Evolutionary conservation across 305 asterid genomes (phyloP), one percentile per base, ranked within the genome.

Genomic region (Stenogyne calaminthoides): DNA sequence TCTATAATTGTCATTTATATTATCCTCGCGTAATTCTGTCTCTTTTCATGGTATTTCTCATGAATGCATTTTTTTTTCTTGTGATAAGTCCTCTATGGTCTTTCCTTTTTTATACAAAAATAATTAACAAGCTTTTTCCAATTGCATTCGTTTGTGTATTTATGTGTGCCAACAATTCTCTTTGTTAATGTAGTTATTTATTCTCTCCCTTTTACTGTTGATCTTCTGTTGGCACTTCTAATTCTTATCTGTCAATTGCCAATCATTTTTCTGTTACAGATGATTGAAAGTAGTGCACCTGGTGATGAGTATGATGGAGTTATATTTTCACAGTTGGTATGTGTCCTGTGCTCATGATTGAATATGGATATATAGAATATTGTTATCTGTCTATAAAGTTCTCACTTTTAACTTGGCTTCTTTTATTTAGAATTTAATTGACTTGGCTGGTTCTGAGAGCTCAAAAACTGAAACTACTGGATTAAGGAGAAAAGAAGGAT

Each of bases 381-480:
- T 65, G 29, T 32, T 32, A 32, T 32, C 36, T 32, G 36, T 77
- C 55, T 32, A 58, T 27, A 54, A 34, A 20, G 1, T 1, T 36
- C 39, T 70, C 69, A 64, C 51, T 11, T 58, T 59, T 60, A 27
- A 18, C 56, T 55, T 76, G 74, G 59, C 67, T 70, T 78, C 56
- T 70, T 79, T 64, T 71, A 51, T 83, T 65, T 76, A 95, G 99
- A 90, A 92, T 84, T 84, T 95, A 77, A 92, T 95, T 67, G 99
- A 95, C 81, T 88, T 95, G 77, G 99, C 99, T 74, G 99, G 99
- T 75, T 95, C 99, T 63, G 99, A 95, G 84, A 92, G 99, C 84
- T 95, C 99, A 51, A 95, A 95, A 83, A 89, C 99, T 70, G 99
- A 92, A 89, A 95, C 99, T 20, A 95, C 95, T 69, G 98, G 98